Percentiles rank a stretch among this genome's conserved stretches.
phyloP scores from a whole-genome alignment of 345 rosid species.

The Brassica cretica region DNA sequence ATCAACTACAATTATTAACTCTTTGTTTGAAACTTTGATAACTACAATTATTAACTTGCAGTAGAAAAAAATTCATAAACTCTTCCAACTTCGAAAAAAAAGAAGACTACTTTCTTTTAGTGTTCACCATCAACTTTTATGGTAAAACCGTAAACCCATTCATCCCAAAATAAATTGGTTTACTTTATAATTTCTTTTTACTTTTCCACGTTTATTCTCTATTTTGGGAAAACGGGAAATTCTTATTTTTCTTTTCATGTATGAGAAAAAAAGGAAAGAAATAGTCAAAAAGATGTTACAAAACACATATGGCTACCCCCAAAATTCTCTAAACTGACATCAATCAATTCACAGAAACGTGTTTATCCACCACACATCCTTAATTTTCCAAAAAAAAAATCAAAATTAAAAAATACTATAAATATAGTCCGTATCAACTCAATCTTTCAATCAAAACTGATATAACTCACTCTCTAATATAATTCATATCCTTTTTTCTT shows the following conservation, averaged over 20 bases:
- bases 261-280: neutral
- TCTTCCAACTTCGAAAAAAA: neutral
- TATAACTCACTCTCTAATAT: constrained; percentile 5
- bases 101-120: neutral
- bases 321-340: neutral
- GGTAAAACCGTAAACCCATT: neutral
- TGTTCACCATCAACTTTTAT: neutral
- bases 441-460: constrained; percentile 24
- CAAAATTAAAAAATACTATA: neutral
- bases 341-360: neutral
- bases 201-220: neutral
- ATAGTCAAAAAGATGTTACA: neutral
- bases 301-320: neutral
- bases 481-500: neutral
- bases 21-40: too few relatives aligned
- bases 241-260: neutral
- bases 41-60: too few relatives aligned
- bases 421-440: constrained; percentile 15
- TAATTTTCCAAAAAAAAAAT: neutral
- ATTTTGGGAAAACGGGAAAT: neutral
- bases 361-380: neutral
- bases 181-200: neutral
- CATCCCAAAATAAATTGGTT: too few relatives aligned
- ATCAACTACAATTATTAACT: too few relatives aligned
- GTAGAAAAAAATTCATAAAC: too few relatives aligned